Evolutionary conservation across 2,329 filamentous ascomycete genomes (phyloP), one percentile per base, ranked within the genome.

Genomic region (Verticillium klebahnii): DNA sequence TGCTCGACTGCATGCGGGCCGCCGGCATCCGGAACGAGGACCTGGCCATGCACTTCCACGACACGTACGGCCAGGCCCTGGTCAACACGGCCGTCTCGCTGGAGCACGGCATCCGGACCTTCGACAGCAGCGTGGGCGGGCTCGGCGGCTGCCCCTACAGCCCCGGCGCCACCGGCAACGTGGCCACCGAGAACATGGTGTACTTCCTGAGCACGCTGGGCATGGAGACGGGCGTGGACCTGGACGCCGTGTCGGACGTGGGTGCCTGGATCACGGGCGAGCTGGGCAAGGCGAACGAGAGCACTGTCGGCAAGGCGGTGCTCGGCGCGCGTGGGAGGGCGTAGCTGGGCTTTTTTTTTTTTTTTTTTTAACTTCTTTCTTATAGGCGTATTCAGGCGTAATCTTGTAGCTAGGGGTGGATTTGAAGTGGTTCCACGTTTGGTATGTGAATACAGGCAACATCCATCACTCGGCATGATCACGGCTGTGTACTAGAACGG

Each of bases 61-160:
- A 96, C 71, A 96, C 92, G 1, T 94, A 93, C 71, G 92, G 91
- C 1, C 89, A 93, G 77, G 92, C 91, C 1, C 79, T 94, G n/a
- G 89, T 92, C 8, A 96, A 96, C 71, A 89, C 88, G 5, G 87
- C 91, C 12, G 87, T 93, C 0, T 88, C 89, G 40, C 82, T 95
- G 34, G 89, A 92, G 71, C 86, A 90, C 67, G 92, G 92, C 0
- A 84, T 96, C 50, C 79, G 90, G 36, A 90, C 85, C 0, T 95
- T 96, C 71, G 92, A 96, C 71, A 86, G 85, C 66, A 91, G 89
- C 60, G 90, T 96, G 1, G 90, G 86, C 2, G 92, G 92, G 0
- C 79, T 96, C 0, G 92, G 92, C 1, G 92, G 92, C 0, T 96
- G 92, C 71, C 92, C 92, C 0, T 96, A 91, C 71, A 91, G 89